Base-by-base conservation (phyloP, 106 monocot genomes). In the Allium fistulosum region DNA sequence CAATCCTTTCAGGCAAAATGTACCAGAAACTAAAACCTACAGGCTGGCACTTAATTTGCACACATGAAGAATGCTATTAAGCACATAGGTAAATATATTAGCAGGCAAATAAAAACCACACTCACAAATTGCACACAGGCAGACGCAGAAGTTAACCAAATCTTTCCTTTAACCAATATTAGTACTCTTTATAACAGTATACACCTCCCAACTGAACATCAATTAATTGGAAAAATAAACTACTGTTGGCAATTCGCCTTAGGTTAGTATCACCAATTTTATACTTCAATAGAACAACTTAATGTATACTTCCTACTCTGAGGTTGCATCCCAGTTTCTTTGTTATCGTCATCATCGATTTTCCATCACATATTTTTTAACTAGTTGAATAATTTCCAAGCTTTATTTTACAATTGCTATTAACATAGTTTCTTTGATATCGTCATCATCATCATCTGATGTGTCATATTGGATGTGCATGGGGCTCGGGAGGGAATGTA, bases 401-500 rank as follows among this genome's bases (percentile, higher is more conserved):
- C 60, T 61, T 10, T 61, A 17, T 5, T 26, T 26, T 14, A 17
- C 10, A 7, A 8, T 9, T 37, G 5, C 3, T 4, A 11, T 6
- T 37, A 37, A 62, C 45, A 22, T 22, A 22, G 22, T 62, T 2
- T 48, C 4, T 37, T 64, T 7, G 12, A 16, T 14, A 15, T 48
- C 17, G 17, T 46, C 63, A 64, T 8, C 48, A 16, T 8, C 7
- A 16, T 48, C 16, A 47, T 2, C 3, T 8, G 9, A 2, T 1
- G 6, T 17, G 10, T 49, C 48, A 66, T 17, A 92, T 48, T 58
- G 74, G 56, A n/a, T 93, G 82, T 15, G 83, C 61, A 46, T 83
- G 88, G 26, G 82, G 57, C 66, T 90, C 81, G 6, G 86, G 71
- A 51, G 80, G 84, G 65, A 80, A 87, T n/a, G 78, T 26, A 55